Percentiles rank a stretch among this genome's conserved stretches.
Evolutionary conservation across 352 stramenopile genomes (phyloP).

Genomic region (Aphanomyces invadans): DNA sequence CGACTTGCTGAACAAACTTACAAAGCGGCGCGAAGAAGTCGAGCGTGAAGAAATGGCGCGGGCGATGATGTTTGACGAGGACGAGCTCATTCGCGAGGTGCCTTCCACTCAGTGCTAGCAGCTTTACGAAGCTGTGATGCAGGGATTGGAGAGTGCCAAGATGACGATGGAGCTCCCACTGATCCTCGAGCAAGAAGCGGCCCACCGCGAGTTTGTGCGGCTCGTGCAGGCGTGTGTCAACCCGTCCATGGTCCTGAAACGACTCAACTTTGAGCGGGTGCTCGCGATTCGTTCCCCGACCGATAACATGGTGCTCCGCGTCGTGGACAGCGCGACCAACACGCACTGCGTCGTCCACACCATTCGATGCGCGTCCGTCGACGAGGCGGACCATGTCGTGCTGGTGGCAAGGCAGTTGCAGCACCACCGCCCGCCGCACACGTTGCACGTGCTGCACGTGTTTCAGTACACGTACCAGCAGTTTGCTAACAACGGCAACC

Average conservation of each 20-base stretch:
- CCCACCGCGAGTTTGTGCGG: conserved; percentile 11
- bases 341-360: not conserved
- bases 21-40: conserved; percentile 3
- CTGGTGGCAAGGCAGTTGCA: not conserved
- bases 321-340: conserved; percentile 8
- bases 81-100: conserved; percentile 8
- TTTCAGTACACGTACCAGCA: conserved; percentile 24
- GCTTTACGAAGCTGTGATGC: too few relatives aligned
- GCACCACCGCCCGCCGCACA: not conserved
- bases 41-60: conserved; percentile 17
- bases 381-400: not conserved
- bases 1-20: not conserved
- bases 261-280: conserved; percentile 15
- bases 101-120: too few relatives aligned
- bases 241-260: conserved; percentile 14
- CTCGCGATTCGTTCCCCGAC: not conserved
- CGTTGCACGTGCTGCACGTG: not conserved
- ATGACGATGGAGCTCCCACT: conserved; percentile 11
- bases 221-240: conserved; percentile 4
- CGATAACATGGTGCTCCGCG: conserved; percentile 14
- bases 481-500: conserved; percentile 13
- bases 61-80: conserved; percentile 15
- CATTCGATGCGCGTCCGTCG: not conserved
- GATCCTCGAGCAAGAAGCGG: conserved; percentile 9
- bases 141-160: not conserved